A percentile compares a stretch with the other conserved stretches of the same genome.
Evolutionary conservation across 1,284 basidiomycete species (phyloP).

Genomic region (Coriolopsis trogii): DNA sequence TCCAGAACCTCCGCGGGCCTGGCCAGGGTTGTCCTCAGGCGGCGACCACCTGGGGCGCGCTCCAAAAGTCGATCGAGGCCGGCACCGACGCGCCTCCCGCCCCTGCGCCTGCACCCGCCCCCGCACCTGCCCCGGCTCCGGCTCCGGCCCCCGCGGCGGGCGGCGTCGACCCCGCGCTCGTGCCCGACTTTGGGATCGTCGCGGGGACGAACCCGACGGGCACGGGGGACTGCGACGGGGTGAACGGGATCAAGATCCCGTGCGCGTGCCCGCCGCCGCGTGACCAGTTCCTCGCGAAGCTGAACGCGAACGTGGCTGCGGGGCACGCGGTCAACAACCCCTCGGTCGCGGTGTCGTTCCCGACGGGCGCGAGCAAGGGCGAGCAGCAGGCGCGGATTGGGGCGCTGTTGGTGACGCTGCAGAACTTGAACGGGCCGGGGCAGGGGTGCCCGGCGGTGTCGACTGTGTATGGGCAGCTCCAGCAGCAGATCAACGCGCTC

Average conservation of each 20-base stretch:
- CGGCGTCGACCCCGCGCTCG: slow-evolving; percentile 23
- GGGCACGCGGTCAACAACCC: slow-evolving; percentile 44
- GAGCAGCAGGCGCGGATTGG: slow-evolving; percentile 39
- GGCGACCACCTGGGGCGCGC: slow-evolving; percentile 38
- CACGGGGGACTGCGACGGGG: slow-evolving; percentile 21
- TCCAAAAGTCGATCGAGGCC: slow-evolving; percentile 31
- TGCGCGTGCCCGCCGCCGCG: slow-evolving; percentile 43
- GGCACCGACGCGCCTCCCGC: slow-evolving; percentile 8
- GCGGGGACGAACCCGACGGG: slow-evolving; percentile 31
- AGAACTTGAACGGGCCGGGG: slow-evolving; percentile 44
- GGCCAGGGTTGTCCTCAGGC: slow-evolving; percentile 42
- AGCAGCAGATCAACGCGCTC: slow-evolving; percentile 29
- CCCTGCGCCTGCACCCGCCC: slow-evolving; percentile 1
- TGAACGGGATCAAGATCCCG: slow-evolving; percentile 37
- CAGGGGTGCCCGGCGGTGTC: slow-evolving; percentile 42
- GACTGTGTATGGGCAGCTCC: slow-evolving; percentile 40
- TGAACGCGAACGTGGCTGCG: slow-evolving; percentile 40
- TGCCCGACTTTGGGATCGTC: slow-evolving; percentile 31
- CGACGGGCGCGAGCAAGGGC: slow-evolving; percentile 35
- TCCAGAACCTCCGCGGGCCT: slow-evolving; percentile 42
- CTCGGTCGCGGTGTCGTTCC: slow-evolving; percentile 37
- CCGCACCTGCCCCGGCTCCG: slow-evolving; percentile 11
- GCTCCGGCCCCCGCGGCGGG: not conserved
- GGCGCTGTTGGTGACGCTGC: slow-evolving; percentile 38
- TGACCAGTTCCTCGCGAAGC: slow-evolving; percentile 34